Conservation (phyloP, 2,329 filamentous ascomycete genomes). For the Fusarium oligoseptatum region DNA sequence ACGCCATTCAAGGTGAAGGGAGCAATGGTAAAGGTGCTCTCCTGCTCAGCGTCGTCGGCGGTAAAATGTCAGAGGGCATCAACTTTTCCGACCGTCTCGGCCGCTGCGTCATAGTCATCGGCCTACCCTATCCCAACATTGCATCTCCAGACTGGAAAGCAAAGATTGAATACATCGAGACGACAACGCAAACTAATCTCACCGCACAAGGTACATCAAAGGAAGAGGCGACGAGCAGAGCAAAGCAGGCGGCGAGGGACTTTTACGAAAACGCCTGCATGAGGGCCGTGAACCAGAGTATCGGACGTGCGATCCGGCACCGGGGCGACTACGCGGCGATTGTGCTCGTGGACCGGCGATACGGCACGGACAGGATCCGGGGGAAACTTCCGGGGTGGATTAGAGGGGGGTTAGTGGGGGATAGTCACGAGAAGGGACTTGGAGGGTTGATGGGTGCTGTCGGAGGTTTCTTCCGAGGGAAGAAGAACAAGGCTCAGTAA, state of each 20-base stretch:
- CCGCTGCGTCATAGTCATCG: conserved; percentile 90
- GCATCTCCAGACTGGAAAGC: conserved; percentile 93
- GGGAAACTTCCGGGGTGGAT: conserved; percentile 93
- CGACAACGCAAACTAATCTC: conserved; percentile 61
- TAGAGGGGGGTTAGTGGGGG: conserved; percentile 71
- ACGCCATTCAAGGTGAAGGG: conserved; percentile 69
- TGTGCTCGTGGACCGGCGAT: conserved; percentile 84
- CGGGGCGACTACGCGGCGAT: conserved; percentile 91
- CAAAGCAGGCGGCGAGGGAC: conserved; percentile 75
- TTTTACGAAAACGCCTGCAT: conserved; percentile 97
- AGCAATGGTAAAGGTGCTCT: conserved; percentile 72
- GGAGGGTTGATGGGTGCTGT: conserved; percentile 71
- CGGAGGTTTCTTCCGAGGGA: conserved; percentile 69
- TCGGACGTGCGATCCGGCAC: conserved; percentile 92
- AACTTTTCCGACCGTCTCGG: conserved; percentile 96
- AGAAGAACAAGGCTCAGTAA: conserved; percentile 46
- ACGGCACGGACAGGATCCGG: conserved; percentile 78
- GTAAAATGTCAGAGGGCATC: conserved; percentile 96
- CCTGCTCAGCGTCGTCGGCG: conserved; percentile 90
- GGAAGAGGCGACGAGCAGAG: conserved; percentile 47
- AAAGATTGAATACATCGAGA: conserved; percentile 87
- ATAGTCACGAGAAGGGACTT: conserved; percentile 64
- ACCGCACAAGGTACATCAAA: conserved; percentile 33
- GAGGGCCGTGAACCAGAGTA: conserved; percentile 96
- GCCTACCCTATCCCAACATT: conserved; percentile 92